Evolutionary conservation across 805 yeast species (phyloP), one percentile per base, ranked within the genome.

Genomic region (Zygotorulaspora sp.): DNA sequence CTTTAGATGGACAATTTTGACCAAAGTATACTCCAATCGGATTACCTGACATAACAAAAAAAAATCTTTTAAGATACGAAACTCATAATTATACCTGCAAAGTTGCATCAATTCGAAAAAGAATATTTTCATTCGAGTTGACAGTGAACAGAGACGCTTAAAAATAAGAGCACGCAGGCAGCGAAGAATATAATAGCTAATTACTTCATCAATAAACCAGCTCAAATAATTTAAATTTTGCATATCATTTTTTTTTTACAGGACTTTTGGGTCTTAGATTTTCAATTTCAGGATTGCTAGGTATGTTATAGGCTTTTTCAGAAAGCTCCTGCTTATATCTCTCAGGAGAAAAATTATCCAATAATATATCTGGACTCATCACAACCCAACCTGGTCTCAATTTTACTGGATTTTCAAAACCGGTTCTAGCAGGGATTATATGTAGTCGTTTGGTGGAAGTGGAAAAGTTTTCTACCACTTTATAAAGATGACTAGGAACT

Each of bases 351-450:
- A 89, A 85, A 55, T 85, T 86, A 56, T 85, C 76, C 20, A 86
- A 54, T 48, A 86, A 60, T 3, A 83, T 77, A 61, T 88, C 96
- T 1, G 96, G 96, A 50, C 88, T 74, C 72, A 85, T 68, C 7
- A 88, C 75, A 3, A 86, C 92, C 97, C 97, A 89, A 4, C 97
- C 97, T 7, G 78, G 80, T 53, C 96, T 75, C 43, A 76, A 58
- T 45, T 71, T 72, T 13, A 83, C 74, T 21, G 83, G 82, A 23
- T 72, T 74, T 25, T 80, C 73, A 45, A 68, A 67, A 0, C 88
- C 90, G 2, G 85, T 70, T 48, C 73, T 66, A 10, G 83, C 72
- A 1, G 96, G 96, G 15, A 90, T 72, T 21, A 89, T 84, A 58
- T 90, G 97, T 21, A 90, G 62, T 50, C 96, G 72, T 56, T 90